Evolutionary conservation across 768 basidiomycete species (phyloP), one percentile per base, ranked within the genome.

Genomic region (Leccinum aurantiacum): DNA sequence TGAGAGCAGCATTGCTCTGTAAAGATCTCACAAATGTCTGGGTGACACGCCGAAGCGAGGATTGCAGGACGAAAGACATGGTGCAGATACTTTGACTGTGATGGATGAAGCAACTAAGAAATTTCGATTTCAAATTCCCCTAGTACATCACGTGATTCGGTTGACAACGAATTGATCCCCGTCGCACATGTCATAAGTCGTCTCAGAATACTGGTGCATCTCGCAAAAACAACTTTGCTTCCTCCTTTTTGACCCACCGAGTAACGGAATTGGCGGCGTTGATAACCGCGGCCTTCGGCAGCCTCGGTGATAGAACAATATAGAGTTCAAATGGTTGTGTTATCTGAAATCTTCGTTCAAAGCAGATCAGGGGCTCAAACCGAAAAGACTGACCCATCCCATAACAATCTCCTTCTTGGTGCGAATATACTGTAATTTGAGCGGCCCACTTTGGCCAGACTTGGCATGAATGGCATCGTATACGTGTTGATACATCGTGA

Each of bases 281-380:
- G 14, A 98, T 87, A 1, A 85, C 88, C 0, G 91, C 93, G 54
- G 87, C 88, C 80, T 98, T 98, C 6, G 96, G 92, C 55, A 98
- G 70, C 52, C 83, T 80, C 10, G 93, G 91, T 1, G 93, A 91
- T 14, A 95, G 72, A 0, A 90, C 80, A 53, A 96, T 75, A 70
- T 97, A 98, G 15, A 98, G 76, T 72, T 98, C 97, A 69, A 97
- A 98, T 0, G 89, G 88, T 67, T 94, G 90, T 0, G 95, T 97
- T 60, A 95, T 89, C 95, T 98, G 68, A 31, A 13, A 51, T 25
- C 6, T 11, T 25, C 3, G 33, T 65, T 41, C 15, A 53, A 38
- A 48, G 11, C 11, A 48, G 29, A 17, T 37, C 35, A 17, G 14
- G 22, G 11, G 10, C 2, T 13, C 15, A 17, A 49, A 52, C 13